These are phyloP conservation scores for Blakeslea trispora DNA, from an alignment of 371 early-diverging fungal genomes.

Conservation along the genomic window DNA sequence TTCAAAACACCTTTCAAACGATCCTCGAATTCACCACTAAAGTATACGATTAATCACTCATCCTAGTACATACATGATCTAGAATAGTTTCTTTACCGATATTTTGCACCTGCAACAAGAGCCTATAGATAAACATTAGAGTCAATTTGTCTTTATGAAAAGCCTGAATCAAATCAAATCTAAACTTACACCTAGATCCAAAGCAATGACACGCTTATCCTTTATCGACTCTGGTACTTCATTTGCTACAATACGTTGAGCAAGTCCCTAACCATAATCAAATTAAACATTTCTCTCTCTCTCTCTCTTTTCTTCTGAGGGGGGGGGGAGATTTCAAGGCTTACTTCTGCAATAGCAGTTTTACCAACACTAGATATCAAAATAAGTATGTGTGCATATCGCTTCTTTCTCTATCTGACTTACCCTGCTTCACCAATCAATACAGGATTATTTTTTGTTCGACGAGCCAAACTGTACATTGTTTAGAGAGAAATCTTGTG, in stretches of 20 bases:
- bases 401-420: constrained; percentile 9
- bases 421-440: constrained; percentile 82
- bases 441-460: constrained; percentile 93
- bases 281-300: no score
- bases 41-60: neutral
- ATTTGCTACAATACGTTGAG: constrained; percentile 80
- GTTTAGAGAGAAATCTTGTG: no score
- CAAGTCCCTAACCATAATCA: constrained; percentile 66
- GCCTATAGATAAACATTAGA: constrained; percentile 44
- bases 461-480: constrained; percentile 55
- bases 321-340: no score
- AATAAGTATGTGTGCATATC: neutral
- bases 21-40: constrained; percentile 86
- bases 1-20: constrained; percentile 76
- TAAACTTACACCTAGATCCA: constrained; percentile 71
- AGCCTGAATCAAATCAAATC: neutral
- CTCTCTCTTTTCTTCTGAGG: no score
- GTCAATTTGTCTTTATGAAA: neutral
- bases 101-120: constrained; percentile 82
- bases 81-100: constrained; percentile 47
- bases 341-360: constrained; percentile 56
- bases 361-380: constrained; percentile 55
- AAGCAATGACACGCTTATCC: constrained; percentile 71
- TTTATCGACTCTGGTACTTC: constrained; percentile 79
- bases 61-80: neutral